Base-by-base conservation (phyloP, 1,139 yeast genomes). In the Pneumocystis oryctolagi region DNA sequence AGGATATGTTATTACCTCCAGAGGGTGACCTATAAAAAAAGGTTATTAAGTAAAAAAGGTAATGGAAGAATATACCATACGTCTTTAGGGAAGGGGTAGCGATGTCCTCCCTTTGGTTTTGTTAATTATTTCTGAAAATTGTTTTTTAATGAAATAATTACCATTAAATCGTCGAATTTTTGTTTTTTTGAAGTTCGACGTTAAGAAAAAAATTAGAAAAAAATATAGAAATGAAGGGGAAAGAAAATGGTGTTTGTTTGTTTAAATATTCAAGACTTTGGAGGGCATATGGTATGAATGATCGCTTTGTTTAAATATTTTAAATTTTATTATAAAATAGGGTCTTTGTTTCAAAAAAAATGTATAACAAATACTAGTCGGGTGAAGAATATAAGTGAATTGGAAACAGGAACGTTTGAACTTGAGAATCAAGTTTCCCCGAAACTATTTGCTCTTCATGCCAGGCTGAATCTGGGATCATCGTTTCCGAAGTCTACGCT, bases 381-480 rank as follows among this genome's bases (percentile, higher is more conserved):
- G 18, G 18, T 18, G 20, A 28, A 37, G 18, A 57, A 59, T n/a
- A n/a, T 14, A 39, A 37, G 31, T 31, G 30, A 58, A 35, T 55
- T 28, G 16, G 35, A 59, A n/a, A 31, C 12, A 20, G 40, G 58
- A 35, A 31, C 30, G 16, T 72, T 78, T 1, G 82, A 80, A 62
- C n/a, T 47, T 47, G 30, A 25, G 30, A 12, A 25, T 25, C 77
- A 74, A 5, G 72, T 76, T n/a, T 83, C 84, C 12, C 69, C 71
- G 5, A 75, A 82, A 71, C 82, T 88, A 20, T 87, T 96, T 1
- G 80, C 84, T 31, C 79, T 92, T 67, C 96, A 88, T 72, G 78
- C 87, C 28, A 82, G 98, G 73, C 77, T 92, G 64, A 64, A 63
- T 14, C 12, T 47, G 30, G 55, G 55, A 8, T 28, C 30, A 5